A percentile compares a stretch with the other conserved stretches of the same genome.
Evolutionary conservation across 129 eudicot genomes (phyloP).

Genomic region (Escallonia rubra): DNA sequence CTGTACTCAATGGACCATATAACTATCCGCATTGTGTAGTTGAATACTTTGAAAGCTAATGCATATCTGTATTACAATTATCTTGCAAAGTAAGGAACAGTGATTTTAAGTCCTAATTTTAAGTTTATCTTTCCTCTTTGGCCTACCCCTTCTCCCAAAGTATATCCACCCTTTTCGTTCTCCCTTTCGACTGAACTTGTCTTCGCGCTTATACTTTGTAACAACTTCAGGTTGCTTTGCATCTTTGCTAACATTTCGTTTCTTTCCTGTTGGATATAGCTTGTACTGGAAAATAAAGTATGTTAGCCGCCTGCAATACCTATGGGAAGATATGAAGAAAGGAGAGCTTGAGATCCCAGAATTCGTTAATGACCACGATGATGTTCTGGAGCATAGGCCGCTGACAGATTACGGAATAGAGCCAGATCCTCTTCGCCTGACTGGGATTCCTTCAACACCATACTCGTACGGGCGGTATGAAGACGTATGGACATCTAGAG

Average conservation of each 20-base stretch:
- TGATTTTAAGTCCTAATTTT: too few relatives aligned
- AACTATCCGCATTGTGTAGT: too few relatives aligned
- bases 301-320: conserved; percentile 83
- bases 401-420: conserved; percentile 92
- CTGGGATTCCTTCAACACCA: conserved; percentile 50
- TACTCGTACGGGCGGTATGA: conserved; percentile 61
- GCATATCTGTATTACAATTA: too few relatives aligned
- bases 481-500: conserved; percentile 66
- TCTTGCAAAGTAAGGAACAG: too few relatives aligned
- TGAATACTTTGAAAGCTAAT: too few relatives aligned
- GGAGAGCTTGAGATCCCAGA: conserved; percentile 90
- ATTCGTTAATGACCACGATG: conserved; percentile 72
- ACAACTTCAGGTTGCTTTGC: too few relatives aligned
- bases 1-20: too few relatives aligned
- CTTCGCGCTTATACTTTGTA: background rate
- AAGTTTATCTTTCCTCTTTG: too few relatives aligned
- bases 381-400: conserved; percentile 82
- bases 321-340: conserved; percentile 90
- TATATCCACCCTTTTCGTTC: too few relatives aligned
- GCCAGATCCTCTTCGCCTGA: conserved; percentile 74
- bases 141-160: too few relatives aligned
- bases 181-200: background rate
- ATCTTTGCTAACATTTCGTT: background rate
- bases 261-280: conserved; percentile 23
- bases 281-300: conserved; percentile 94